phyloP scores from a whole-genome alignment of 2,329 filamentous ascomycete species.

The Arthrobotrys conoides region DNA sequence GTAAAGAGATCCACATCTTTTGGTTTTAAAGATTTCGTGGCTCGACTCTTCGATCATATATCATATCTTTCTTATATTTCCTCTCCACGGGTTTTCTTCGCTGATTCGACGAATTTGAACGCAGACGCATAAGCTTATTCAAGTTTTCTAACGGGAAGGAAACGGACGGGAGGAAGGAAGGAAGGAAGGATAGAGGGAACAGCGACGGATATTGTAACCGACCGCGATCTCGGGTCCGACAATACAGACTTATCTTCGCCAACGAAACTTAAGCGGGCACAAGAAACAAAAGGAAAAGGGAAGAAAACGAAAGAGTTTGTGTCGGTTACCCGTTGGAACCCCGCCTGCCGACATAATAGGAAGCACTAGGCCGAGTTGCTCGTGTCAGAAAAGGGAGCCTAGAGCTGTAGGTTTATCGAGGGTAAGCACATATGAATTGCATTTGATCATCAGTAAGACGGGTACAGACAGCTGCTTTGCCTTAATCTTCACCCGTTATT shows the following conservation, averaged over 20 bases:
- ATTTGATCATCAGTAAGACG: constrained; percentile 45
- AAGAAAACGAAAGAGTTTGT: background rate
- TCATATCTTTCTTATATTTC: constrained; percentile 6
- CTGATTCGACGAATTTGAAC: constrained; percentile 2
- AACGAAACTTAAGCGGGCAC: constrained; percentile 6
- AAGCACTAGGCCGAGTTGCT: constrained; percentile 10
- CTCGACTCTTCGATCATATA: constrained; percentile 3
- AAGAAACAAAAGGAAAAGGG: constrained; percentile 2
- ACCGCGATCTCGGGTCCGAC: constrained; percentile 20
- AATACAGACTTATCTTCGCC: constrained; percentile 6
- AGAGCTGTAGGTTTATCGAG: constrained; percentile 26
- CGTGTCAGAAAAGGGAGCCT: constrained; percentile 1
- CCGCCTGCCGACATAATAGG: constrained; percentile 25
- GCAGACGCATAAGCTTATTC: background rate
- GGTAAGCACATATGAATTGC: constrained; percentile 46
- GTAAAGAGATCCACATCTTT: constrained; percentile 53
- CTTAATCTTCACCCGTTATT: background rate
- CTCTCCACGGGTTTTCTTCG: background rate
- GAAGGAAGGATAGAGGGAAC: background rate
- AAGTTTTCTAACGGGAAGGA: constrained; percentile 5
- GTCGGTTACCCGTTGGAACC: constrained; percentile 28
- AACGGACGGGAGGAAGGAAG: constrained; percentile 28
- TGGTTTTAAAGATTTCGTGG: constrained; percentile 27
- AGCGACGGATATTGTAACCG: constrained; percentile 5
- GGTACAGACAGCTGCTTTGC: constrained; percentile 29